phyloP scores from a whole-genome alignment of 2,329 filamentous ascomycete genomes.

The Fusarium tupiense region DNA sequence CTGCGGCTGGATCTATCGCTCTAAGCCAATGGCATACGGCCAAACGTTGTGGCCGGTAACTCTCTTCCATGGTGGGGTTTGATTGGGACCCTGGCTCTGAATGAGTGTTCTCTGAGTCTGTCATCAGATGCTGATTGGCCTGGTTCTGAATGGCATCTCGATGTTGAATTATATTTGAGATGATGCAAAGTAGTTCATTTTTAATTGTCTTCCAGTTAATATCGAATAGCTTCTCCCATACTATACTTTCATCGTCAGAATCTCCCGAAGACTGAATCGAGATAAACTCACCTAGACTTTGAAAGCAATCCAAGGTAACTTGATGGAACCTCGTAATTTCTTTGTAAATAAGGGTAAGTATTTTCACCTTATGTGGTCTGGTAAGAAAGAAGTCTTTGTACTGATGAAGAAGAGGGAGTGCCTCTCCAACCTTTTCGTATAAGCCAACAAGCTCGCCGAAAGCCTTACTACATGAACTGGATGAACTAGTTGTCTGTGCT shows the following conservation, averaged over 20 bases:
- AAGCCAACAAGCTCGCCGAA: background rate
- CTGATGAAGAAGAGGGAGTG: background rate
- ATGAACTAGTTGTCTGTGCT: background rate
- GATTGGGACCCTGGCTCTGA: accelerated
- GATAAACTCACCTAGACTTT: background rate
- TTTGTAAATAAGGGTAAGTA: accelerated
- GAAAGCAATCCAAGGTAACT: accelerated
- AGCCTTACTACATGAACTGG: accelerated
- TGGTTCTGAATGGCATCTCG: background rate
- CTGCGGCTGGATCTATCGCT: background rate
- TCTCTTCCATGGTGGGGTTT: background rate
- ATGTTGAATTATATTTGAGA: accelerated
- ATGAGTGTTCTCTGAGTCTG: accelerated
- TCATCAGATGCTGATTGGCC: background rate
- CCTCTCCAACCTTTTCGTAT: accelerated
- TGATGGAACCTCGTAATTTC: background rate
- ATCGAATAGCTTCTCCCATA: background rate
- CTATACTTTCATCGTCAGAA: accelerated
- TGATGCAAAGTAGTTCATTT: accelerated
- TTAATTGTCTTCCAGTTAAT: background rate
- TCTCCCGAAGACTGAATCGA: too few relatives aligned
- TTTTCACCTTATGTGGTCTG: background rate
- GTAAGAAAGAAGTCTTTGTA: background rate
- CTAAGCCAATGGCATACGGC: background rate
- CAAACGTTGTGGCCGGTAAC: accelerated